Evolutionary conservation across 768 basidiomycete genomes (phyloP), one percentile per base, ranked within the genome.

Genomic region (Amanita thiersii): DNA sequence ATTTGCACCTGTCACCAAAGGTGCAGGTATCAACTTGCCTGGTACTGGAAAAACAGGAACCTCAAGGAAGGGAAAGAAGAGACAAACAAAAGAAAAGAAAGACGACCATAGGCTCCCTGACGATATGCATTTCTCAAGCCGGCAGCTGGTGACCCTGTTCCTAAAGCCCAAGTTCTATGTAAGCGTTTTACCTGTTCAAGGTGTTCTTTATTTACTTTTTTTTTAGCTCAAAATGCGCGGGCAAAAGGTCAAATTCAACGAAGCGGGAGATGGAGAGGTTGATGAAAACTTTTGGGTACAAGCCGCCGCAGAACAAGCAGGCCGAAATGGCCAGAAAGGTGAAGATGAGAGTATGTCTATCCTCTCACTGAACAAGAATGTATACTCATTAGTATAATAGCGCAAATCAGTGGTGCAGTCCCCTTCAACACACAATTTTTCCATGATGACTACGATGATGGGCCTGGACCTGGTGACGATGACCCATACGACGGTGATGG

Each of bases 221-320:
- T 37, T 45, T 5, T 56, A 98, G 94, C 63, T 97, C 26, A 86
- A 79, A 55, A 92, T 96, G 90, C 80, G 92, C 10, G 86, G 87
- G 5, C 79, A 79, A 41, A 70, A 71, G 26, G 76, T 70, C 34
- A 53, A 57, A 50, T 63, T 70, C 50, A 77, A 80, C 43, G 71
- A 77, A 43, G 69, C 73, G 20, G 77, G 73, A 20, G 83, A 91
- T 49, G 91, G 86, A 20, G 92, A 96, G 60, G 81, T 94, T 19
- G 94, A 97, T 56, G 91, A 93, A 62, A 80, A 86, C 47, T 98
- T 92, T 68, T 98, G 96, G 96, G 93, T 92, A 0, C 86, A 90
- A 52, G 90, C 89, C 3, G 92, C 91, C 7, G 89, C 88, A 0
- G 78, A 86, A 38, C 81, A 87, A 58, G 81, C 58, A 14, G 73